Evolutionary conservation across 2,329 filamentous ascomycete genomes (phyloP).

Genomic region (Cylindrodendrum hubeiense): DNA sequence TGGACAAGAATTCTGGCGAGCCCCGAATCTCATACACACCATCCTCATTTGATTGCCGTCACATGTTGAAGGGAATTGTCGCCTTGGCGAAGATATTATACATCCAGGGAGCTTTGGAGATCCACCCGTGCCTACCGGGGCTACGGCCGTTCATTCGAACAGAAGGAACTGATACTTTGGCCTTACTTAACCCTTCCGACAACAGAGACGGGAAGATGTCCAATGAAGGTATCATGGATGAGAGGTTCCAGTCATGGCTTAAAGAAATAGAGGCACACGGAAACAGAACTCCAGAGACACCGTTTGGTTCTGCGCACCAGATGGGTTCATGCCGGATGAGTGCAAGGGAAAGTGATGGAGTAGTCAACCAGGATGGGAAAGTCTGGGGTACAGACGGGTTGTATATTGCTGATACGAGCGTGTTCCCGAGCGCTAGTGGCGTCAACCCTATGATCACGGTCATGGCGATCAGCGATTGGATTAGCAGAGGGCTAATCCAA

Average conservation of each 20-base stretch:
- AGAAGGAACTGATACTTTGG: background rate
- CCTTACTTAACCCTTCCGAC: no score
- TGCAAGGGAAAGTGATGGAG: constrained; percentile 57
- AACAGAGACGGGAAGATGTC: no score
- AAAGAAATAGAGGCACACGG: constrained; percentile 9
- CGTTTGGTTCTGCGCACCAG: constrained; percentile 76
- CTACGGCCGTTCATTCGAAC: constrained; percentile 17
- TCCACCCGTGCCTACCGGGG: constrained; percentile 9
- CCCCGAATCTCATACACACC: constrained; percentile 18
- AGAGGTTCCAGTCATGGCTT: constrained; percentile 7
- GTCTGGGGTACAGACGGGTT: constrained; percentile 73
- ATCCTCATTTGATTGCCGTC: constrained; percentile 2
- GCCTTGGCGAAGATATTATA: constrained; percentile 17
- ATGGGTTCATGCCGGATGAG: constrained; percentile 81
- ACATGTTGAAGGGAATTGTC: constrained; percentile 14
- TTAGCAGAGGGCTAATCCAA: background rate
- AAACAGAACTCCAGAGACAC: constrained; percentile 53
- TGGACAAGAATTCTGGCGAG: background rate
- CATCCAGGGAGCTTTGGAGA: constrained; percentile 17
- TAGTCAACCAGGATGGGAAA: constrained; percentile 63
- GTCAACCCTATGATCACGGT: constrained; percentile 81
- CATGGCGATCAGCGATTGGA: constrained; percentile 71
- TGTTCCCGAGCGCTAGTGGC: constrained; percentile 76
- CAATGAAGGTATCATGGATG: background rate
- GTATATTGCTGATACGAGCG: constrained; percentile 76